phyloP scores from a whole-genome alignment of 208 protist species.

The Wallacemonas rigidus region DNA sequence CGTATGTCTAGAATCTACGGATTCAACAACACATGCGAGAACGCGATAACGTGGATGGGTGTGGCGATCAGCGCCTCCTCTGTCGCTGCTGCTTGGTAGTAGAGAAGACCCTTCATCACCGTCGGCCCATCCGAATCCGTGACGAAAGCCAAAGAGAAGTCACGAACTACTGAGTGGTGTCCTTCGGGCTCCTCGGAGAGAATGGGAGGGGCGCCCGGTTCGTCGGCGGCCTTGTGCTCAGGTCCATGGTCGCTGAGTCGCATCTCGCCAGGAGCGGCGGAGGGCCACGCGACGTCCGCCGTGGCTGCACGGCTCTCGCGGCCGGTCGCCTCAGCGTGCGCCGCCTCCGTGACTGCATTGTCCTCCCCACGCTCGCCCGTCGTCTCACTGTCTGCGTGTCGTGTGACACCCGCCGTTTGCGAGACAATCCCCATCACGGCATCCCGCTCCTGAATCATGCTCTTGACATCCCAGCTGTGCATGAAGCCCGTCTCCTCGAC shows the following conservation, averaged over 20 bases:
- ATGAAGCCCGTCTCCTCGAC: conserved; percentile 72
- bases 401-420: not conserved
- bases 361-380: not conserved
- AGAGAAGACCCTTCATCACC: conserved; percentile 79
- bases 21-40: conserved; percentile 53
- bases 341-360: no score
- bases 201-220: not conserved
- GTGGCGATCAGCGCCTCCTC: conserved; percentile 25
- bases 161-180: not conserved
- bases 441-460: conserved; percentile 48
- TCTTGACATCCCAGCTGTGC: conserved; percentile 52
- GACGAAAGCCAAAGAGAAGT: conserved; percentile 68
- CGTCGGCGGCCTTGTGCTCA: not conserved
- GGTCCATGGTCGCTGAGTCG: not conserved
- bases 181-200: not conserved
- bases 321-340: no score
- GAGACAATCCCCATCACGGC: conserved; percentile 13
- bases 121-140: conserved; percentile 51
- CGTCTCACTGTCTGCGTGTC: not conserved
- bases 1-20: conserved; percentile 4
- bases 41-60: conserved; percentile 65
- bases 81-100: conserved; percentile 59
- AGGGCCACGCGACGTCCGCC: not conserved
- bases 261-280: not conserved
- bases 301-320: no score